Conservation (phyloP, 2,329 filamentous ascomycete genomes). For the Corynespora cassiicola region DNA sequence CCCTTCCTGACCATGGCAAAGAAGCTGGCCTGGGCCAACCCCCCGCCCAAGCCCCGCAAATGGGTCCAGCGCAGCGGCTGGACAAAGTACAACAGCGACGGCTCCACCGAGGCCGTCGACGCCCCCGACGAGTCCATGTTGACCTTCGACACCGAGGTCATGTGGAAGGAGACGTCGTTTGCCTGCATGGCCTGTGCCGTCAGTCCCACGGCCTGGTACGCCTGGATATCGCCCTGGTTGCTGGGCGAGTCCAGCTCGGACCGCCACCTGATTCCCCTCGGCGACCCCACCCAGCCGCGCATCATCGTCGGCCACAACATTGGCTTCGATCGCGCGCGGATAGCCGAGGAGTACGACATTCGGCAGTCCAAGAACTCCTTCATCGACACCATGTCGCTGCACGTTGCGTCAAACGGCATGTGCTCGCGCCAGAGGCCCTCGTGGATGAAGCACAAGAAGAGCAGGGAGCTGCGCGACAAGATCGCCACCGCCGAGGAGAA, state of each 20-base stretch:
- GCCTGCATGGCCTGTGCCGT: constrained; percentile 97
- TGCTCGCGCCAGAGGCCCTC: constrained; percentile 94
- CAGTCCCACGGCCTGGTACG: constrained; percentile 92
- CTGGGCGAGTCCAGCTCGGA: constrained; percentile 79
- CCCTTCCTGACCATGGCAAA: constrained; percentile 81
- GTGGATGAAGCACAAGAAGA: constrained; percentile 97
- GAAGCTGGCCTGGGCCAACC: constrained; percentile 69
- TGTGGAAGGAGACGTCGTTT: constrained; percentile 92
- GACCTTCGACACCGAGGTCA: constrained; percentile 94
- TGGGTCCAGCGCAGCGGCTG: constrained; percentile 86
- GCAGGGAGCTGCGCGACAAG: constrained; percentile 80
- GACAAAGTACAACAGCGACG: constrained; percentile 88
- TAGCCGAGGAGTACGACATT: constrained; percentile 87
- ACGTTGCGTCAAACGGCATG: constrained; percentile 98
- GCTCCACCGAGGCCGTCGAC: constrained; percentile 73
- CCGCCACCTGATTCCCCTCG: constrained; percentile 85
- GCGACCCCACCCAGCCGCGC: constrained; percentile 73
- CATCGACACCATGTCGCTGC: constrained; percentile 96
- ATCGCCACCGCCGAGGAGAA: constrained; percentile 75
- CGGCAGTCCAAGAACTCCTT: constrained; percentile 85
- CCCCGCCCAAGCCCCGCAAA: constrained; percentile 67
- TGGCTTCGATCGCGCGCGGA: constrained; percentile 88
- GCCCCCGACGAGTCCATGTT: constrained; percentile 82
- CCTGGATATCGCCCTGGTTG: constrained; percentile 95
- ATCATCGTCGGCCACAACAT: constrained; percentile 95